Evolutionary conservation across 495 filamentous ascomycete species (phyloP).

Genomic region (Aspergillus nanangensis): DNA sequence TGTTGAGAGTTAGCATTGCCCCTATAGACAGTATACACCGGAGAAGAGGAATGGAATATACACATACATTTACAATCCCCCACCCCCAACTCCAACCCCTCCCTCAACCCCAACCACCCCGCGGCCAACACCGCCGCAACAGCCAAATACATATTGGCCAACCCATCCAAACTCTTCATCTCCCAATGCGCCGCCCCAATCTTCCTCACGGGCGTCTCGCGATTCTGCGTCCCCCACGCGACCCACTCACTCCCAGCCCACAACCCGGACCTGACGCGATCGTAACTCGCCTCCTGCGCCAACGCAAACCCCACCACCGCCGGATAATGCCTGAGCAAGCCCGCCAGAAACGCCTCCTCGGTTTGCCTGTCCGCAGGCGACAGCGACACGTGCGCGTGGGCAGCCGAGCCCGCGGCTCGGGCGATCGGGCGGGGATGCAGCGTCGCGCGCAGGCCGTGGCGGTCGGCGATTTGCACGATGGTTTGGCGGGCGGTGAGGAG

Average conservation of each 20-base stretch:
- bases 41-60: no score
- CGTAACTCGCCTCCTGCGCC: constrained; percentile 36
- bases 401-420: constrained; percentile 27
- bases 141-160: constrained; percentile 42
- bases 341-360: constrained; percentile 35
- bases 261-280: constrained; percentile 35
- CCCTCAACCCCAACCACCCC: constrained; percentile 57
- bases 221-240: constrained; percentile 41
- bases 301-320: constrained; percentile 35
- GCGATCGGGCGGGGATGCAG: constrained; percentile 69
- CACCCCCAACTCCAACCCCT: constrained; percentile 38
- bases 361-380: constrained; percentile 13
- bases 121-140: constrained; percentile 60
- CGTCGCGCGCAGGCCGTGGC: constrained; percentile 59
- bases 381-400: constrained; percentile 44
- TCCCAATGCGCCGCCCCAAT: constrained; percentile 36
- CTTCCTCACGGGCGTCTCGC: constrained; percentile 39
- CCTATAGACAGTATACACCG: no score
- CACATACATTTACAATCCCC: constrained; percentile 51
- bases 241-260: constrained; percentile 55
- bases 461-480: constrained; percentile 44
- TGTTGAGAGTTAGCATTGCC: no score
- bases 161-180: constrained; percentile 35
- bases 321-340: constrained; percentile 27
- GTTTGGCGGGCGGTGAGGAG: constrained; percentile 69